Conservation (phyloP, 139 green algal species). For the Closterium sp. region DNA sequence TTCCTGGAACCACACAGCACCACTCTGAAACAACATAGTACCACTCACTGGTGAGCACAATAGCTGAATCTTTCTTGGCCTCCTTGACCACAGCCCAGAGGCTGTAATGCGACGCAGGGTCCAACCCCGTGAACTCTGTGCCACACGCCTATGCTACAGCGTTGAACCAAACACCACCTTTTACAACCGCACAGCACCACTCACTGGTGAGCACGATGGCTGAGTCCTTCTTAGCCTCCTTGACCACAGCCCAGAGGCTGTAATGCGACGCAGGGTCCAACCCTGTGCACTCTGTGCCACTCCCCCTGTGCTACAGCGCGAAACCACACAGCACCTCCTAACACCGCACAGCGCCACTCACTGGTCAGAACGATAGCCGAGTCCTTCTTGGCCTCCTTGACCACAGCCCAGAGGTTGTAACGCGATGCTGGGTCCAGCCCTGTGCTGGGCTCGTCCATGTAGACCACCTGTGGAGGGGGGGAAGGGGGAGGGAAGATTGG, state of each 20-base stretch:
- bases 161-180: too few relatives aligned
- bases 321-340: too few relatives aligned
- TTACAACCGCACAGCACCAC: background rate
- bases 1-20: background rate
- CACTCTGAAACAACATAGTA: too few relatives aligned
- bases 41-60: conserved; percentile 80
- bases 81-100: conserved; percentile 63
- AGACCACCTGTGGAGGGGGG: conserved; percentile 62
- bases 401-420: conserved; percentile 67
- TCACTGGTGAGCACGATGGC: conserved; percentile 85
- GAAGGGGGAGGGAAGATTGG: too few relatives aligned
- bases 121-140: conserved; percentile 82
- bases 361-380: conserved; percentile 87
- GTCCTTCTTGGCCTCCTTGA: conserved; percentile 65
- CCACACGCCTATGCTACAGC: too few relatives aligned
- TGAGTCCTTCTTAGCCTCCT: conserved; percentile 64
- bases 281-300: too few relatives aligned
- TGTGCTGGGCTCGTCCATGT: conserved; percentile 90
- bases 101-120: conserved; percentile 73
- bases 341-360: background rate
- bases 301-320: too few relatives aligned
- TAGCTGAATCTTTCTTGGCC: conserved; percentile 67
- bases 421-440: conserved; percentile 77
- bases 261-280: conserved; percentile 78
- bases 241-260: conserved; percentile 65